Percentiles rank a stretch among this genome's conserved stretches.
Conservation (phyloP, 2,329 filamentous ascomycete species). For the Claviceps maximensis region DNA sequence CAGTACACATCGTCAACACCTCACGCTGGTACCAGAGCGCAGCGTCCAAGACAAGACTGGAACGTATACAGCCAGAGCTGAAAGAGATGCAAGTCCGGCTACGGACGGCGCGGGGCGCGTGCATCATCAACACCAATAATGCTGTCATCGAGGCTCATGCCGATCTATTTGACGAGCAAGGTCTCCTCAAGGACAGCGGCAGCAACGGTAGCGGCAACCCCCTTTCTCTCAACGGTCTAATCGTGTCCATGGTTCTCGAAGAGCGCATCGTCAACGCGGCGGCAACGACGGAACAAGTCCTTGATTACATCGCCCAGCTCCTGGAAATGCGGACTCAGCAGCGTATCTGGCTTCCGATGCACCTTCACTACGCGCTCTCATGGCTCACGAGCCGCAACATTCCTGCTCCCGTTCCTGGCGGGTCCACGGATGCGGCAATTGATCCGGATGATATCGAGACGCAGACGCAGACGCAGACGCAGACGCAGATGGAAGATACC, state of each 20-base stretch:
- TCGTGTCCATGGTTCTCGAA: slow-evolving; percentile 33
- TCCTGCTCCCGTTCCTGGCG: slow-evolving; percentile 9
- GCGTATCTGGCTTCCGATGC: slow-evolving; percentile 29
- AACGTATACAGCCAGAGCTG: slow-evolving; percentile 10
- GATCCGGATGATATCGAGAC: slow-evolving; percentile 12
- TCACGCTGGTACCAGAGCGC: slow-evolving; percentile 18
- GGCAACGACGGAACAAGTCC: slow-evolving; percentile 18
- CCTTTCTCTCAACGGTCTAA: slow-evolving; percentile 24
- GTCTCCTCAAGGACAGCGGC: slow-evolving; percentile 18
- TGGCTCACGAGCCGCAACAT: slow-evolving; percentile 22
- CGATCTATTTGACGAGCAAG: slow-evolving; percentile 28
- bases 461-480: no score
- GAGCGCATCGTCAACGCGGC: slow-evolving; percentile 24
- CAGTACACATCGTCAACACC: slow-evolving; percentile 16
- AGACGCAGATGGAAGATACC: slow-evolving; percentile 18
- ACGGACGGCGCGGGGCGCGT: slow-evolving; percentile 13
- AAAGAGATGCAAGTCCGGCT: slow-evolving; percentile 15
- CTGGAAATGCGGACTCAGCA: slow-evolving; percentile 20
- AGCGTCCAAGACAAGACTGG: slow-evolving; percentile 10
- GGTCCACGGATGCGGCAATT: slow-evolving; percentile 7
- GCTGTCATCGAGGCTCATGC: slow-evolving; percentile 25
- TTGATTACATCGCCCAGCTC: slow-evolving; percentile 23
- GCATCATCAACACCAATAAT: slow-evolving; percentile 23
- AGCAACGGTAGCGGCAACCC: slow-evolving; percentile 9
- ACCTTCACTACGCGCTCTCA: slow-evolving; percentile 23